Evolutionary conservation across 805 yeast genomes (phyloP), one percentile per base, ranked within the genome.

Genomic region (Ascoidea rubescens): DNA sequence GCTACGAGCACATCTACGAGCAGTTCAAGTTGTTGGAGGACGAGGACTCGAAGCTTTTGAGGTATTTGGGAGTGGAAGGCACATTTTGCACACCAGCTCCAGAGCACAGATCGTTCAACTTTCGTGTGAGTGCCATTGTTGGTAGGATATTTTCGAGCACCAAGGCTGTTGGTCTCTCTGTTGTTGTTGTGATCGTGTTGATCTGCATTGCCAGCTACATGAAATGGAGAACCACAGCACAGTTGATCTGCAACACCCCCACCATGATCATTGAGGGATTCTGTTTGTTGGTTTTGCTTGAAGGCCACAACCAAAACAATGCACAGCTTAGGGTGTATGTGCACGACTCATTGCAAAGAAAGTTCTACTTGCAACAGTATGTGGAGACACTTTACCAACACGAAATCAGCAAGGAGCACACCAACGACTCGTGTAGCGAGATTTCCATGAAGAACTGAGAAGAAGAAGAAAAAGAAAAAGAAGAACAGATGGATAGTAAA

Each of bases 221-320:
- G 57, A 57, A 54, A 45, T 71, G 74, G 73, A 64, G 63, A 49
- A 64, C 65, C 4, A 69, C 71, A 4, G 74, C 71, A 45, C 74
- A 71, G 56, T 60, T 71, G 48, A 54, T 71, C 44, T 64, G 65
- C 42, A 71, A 71, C 52, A 67, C 72, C 0, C 74, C 74, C 44
- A 68, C 74, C 0, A 71, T 69, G 72, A 70, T 71, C 56, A 68
- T 71, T 45, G 74, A 71, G 55, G 72, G 65, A 17, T 71, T 71
- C 53, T 69, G 70, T 56, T 50, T 70, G 49, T 58, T 71, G 43
- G 67, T 71, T 33, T 55, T 71, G 32, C 54, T 69, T 31, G 71
- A 68, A 51, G 72, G 71, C 4, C 73, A 70, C 53, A 64, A 65
- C 51, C 45, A 50, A 50, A 46, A 47, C 33, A 33, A 50, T 32